A percentile compares a stretch with the other conserved stretches of the same genome.
These are phyloP conservation scores for Umbelopsis sp. DNA, from an alignment of 192 early-diverging fungal species.

Conservation along the genomic window DNA sequence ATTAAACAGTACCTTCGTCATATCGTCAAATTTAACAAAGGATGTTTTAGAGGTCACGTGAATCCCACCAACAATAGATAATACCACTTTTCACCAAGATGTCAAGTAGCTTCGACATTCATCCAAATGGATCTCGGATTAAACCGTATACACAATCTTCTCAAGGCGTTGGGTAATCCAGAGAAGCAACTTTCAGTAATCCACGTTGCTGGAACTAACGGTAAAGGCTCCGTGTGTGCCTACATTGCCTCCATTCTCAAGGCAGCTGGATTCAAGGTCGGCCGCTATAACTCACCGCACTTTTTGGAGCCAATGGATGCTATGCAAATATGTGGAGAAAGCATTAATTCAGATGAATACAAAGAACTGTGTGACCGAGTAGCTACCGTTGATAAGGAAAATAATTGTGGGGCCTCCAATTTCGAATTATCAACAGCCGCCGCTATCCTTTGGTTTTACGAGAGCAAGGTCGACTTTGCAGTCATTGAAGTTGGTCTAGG, in stretches of 20 bases:
- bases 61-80: too few species aligned
- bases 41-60: too few species aligned
- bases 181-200: conserved; percentile 48
- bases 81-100: too few species aligned
- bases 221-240: conserved; percentile 83
- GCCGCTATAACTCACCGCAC: conserved; percentile 81
- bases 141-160: conserved; percentile 46
- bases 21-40: too few species aligned
- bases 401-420: conserved; percentile 47
- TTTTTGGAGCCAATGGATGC: conserved; percentile 67
- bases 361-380: conserved; percentile 43
- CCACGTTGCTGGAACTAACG: conserved; percentile 90
- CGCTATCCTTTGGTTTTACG: conserved; percentile 61
- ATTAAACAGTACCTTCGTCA: too few species aligned
- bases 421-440: conserved; percentile 76
- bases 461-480: conserved; percentile 64
- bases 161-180: conserved; percentile 45
- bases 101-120: neutral
- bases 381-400: conserved; percentile 36
- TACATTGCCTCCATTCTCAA: conserved; percentile 41
- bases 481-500: conserved; percentile 87
- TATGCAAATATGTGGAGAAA: conserved; percentile 57
- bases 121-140: conserved; percentile 55
- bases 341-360: conserved; percentile 47
- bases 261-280: conserved; percentile 41